Conservation (phyloP, 768 basidiomycete genomes). For the Lentinula detonsa region DNA sequence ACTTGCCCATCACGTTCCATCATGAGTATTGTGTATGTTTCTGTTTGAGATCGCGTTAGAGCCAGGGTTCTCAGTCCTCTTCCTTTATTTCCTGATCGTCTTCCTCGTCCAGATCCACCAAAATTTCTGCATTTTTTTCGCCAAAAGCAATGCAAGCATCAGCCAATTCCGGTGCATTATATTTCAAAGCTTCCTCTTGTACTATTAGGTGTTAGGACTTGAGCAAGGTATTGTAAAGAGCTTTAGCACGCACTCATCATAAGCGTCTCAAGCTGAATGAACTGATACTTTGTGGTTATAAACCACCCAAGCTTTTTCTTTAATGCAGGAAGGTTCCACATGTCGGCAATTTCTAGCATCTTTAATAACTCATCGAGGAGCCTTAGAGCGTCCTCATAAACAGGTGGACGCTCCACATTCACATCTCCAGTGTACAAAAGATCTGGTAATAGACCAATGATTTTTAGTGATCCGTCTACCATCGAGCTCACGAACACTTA, state of each 20-base stretch:
- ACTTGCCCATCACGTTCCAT: too few species aligned
- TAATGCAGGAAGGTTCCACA: neutral
- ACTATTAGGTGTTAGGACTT: neutral
- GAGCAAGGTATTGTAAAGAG: neutral
- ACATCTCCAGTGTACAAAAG: slow-evolving; percentile 2
- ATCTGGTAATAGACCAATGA: neutral
- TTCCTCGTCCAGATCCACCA: neutral
- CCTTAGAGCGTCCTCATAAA: neutral
- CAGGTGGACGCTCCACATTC: neutral
- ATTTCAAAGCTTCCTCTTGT: neutral
- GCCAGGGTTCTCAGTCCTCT: too few species aligned
- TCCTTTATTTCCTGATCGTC: too few species aligned
- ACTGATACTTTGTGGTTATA: neutral
- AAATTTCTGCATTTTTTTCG: neutral
- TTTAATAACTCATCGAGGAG: neutral
- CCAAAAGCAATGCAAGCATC: neutral
- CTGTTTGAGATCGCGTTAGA: too few species aligned
- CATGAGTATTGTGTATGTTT: too few species aligned
- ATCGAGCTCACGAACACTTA: neutral
- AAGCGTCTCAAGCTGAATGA: slow-evolving; percentile 3
- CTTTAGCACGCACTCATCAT: neutral
- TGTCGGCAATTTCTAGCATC: neutral
- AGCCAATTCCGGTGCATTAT: neutral
- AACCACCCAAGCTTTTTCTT: neutral
- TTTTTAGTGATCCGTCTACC: neutral